A percentile compares a stretch with the other conserved stretches of the same genome.
Evolutionary conservation across 1,284 basidiomycete species (phyloP).

Genomic region (Leccinum fallax): DNA sequence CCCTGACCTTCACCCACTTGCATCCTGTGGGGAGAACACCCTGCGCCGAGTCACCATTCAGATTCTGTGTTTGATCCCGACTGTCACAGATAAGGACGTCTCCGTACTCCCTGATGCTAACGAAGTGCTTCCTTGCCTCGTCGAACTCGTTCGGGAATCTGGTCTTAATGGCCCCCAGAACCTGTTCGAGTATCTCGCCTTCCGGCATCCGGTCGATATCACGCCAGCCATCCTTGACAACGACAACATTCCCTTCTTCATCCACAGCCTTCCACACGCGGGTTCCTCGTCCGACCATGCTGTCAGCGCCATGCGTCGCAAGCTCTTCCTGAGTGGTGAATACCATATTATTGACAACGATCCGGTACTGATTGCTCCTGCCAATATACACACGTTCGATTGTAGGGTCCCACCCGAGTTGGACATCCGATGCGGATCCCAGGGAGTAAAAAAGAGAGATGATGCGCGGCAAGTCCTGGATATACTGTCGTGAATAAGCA

Average conservation of each 20-base stretch:
- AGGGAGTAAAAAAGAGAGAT: conserved; percentile 8
- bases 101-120: conserved; percentile 2
- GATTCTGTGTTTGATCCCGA: not conserved
- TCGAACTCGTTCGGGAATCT: not conserved
- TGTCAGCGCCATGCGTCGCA: conserved; percentile 9
- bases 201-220: not conserved
- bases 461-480: not conserved
- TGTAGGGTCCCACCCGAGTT: conserved; percentile 23
- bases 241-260: not conserved
- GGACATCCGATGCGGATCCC: not conserved
- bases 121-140: conserved; percentile 1
- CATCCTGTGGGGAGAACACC: not conserved
- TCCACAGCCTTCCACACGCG: conserved; percentile 8
- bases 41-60: not conserved
- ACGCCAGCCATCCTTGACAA: conserved; percentile 15
- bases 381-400: not conserved
- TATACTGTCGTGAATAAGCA: not conserved
- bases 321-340: conserved; percentile 3
- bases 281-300: conserved; percentile 10
- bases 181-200: conserved; percentile 1
- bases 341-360: not conserved
- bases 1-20: not conserved
- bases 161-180: not conserved
- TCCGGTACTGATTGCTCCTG: conserved; percentile 6
- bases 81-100: not conserved